phyloP scores from a whole-genome alignment of 75 land plant genomes.

The Sequoiadendron giganteum region DNA sequence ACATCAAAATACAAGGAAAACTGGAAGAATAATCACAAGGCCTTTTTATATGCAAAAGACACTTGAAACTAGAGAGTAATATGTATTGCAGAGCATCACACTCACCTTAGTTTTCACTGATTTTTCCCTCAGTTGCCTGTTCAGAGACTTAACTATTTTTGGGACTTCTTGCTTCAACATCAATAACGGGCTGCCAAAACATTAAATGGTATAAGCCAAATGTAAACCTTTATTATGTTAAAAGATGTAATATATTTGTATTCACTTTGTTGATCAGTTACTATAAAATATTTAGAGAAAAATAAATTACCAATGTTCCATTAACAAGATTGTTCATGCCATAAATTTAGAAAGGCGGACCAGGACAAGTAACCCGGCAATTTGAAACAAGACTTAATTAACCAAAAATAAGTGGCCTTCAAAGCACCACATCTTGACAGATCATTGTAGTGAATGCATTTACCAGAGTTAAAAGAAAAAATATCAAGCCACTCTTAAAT shows the following conservation, averaged over 20 bases:
- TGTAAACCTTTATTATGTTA: neutral
- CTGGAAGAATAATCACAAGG: neutral
- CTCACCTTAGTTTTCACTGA: constrained; percentile 92
- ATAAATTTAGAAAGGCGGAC: neutral
- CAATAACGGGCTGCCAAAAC: constrained; percentile 71
- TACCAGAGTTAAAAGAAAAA: neutral
- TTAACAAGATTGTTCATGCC: neutral
- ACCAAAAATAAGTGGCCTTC: neutral
- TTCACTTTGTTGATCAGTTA: neutral
- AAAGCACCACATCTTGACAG: neutral
- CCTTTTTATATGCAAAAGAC: neutral
- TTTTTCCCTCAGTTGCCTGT: constrained; percentile 93
- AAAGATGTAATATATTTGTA: neutral
- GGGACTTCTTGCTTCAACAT: constrained; percentile 94
- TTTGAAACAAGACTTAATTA: neutral
- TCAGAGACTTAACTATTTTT: constrained; percentile 87
- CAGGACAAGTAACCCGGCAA: neutral
- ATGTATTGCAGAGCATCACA: neutral
- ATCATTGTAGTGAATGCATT: neutral
- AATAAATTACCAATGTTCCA: neutral
- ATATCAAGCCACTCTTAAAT: neutral
- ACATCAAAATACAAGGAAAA: neutral
- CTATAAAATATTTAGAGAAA: neutral
- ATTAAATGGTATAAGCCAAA: constrained; percentile 1
- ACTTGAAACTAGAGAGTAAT: neutral